Evolutionary conservation across 2,329 filamentous ascomycete species (phyloP).

Genomic region (Huntiella omanensis): DNA sequence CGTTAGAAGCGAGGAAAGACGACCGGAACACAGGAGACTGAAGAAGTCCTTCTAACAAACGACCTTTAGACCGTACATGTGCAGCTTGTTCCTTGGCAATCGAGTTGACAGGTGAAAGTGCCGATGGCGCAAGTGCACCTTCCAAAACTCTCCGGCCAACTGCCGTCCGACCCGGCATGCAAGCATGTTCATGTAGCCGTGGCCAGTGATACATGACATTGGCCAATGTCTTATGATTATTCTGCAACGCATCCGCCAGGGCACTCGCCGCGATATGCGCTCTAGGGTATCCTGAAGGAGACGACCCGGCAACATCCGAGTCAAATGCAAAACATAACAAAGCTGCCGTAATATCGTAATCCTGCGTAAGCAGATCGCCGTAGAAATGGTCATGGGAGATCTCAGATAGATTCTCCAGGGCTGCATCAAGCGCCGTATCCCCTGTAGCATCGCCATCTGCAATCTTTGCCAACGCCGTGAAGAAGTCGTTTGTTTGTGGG

Average conservation of each 20-base stretch:
- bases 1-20: constrained; percentile 35
- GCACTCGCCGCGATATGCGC: constrained; percentile 37
- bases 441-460: constrained; percentile 25
- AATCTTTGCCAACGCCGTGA: constrained; percentile 25
- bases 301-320: constrained; percentile 13
- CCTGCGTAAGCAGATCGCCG: constrained; percentile 41
- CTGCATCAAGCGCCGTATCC: constrained; percentile 24
- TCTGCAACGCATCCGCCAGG: constrained; percentile 39
- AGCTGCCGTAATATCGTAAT: constrained; percentile 31
- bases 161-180: constrained; percentile 16
- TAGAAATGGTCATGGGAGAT: constrained; percentile 53
- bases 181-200: constrained; percentile 21
- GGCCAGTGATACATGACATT: constrained; percentile 32
- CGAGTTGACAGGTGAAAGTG: background rate
- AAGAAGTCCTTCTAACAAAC: constrained; percentile 36
- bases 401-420: constrained; percentile 40
- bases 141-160: constrained; percentile 6
- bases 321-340: constrained; percentile 36
- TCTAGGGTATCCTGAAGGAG: constrained; percentile 17
- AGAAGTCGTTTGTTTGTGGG: constrained; percentile 20
- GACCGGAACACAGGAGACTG: constrained; percentile 31
- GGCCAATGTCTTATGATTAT: constrained; percentile 42
- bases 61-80: constrained; percentile 22
- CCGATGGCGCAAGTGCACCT: constrained; percentile 2
- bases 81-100: constrained; percentile 13